Evolutionary conservation across 495 filamentous ascomycete genomes (phyloP).

Genomic region (Elaphomyces granulatus): DNA sequence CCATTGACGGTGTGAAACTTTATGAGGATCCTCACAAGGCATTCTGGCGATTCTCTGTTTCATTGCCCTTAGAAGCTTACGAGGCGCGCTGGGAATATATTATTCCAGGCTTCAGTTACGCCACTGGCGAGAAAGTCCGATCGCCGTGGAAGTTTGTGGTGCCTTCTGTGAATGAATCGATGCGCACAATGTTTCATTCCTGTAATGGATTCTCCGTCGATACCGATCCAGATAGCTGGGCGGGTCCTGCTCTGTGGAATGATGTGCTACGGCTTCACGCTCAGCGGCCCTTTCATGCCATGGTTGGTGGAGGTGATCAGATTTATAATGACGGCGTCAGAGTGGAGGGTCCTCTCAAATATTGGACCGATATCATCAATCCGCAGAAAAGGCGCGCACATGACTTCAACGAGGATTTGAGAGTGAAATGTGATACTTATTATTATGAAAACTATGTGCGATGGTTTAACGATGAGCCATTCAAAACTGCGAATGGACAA

Average conservation of each 20-base stretch:
- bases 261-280: slow-evolving; percentile 62
- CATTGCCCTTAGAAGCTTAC: slow-evolving; percentile 32
- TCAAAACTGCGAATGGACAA: slow-evolving; percentile 66
- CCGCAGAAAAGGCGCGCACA: slow-evolving; percentile 68
- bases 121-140: slow-evolving; percentile 24
- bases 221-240: slow-evolving; percentile 73
- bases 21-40: slow-evolving; percentile 63
- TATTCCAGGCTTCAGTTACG: slow-evolving; percentile 28
- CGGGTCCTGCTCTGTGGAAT: slow-evolving; percentile 77
- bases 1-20: slow-evolving; percentile 46
- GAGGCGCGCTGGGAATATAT: slow-evolving; percentile 38
- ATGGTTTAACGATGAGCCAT: slow-evolving; percentile 79
- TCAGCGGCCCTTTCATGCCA: slow-evolving; percentile 74
- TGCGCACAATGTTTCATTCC: slow-evolving; percentile 92
- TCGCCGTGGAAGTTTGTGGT: slow-evolving; percentile 48
- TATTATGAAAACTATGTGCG: slow-evolving; percentile 80
- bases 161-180: slow-evolving; percentile 64
- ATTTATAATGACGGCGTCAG: slow-evolving; percentile 90
- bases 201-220: slow-evolving; percentile 95
- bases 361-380: slow-evolving; percentile 71
- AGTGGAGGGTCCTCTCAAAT: slow-evolving; percentile 59
- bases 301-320: slow-evolving; percentile 92
- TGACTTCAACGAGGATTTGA: slow-evolving; percentile 58
- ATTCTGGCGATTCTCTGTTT: slow-evolving; percentile 68
- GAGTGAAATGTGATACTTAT: slow-evolving; percentile 69